These are phyloP conservation scores for Fusarium odoratissimum DNA, from an alignment of 2,329 filamentous ascomycete genomes.

Conservation along the genomic window DNA sequence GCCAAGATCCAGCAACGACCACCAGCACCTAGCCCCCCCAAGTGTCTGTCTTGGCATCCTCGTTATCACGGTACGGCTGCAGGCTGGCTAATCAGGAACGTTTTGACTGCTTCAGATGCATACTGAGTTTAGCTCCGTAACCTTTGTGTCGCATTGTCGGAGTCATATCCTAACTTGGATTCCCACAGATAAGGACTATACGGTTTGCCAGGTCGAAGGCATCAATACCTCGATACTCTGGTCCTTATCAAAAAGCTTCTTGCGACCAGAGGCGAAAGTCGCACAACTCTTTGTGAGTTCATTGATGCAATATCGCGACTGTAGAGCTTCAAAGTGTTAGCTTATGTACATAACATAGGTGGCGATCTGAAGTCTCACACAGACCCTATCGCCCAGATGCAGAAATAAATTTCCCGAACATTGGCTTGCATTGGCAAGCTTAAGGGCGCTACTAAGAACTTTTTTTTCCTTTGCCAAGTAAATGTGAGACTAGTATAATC, in stretches of 20 bases:
- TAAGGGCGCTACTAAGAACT: neutral
- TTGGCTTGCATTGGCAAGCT: constrained; percentile 15
- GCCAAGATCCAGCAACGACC: constrained; percentile 21
- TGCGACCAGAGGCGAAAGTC: neutral
- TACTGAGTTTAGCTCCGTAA: constrained; percentile 18
- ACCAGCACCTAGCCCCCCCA: neutral
- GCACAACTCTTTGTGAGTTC: neutral
- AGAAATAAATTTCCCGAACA: constrained; percentile 17
- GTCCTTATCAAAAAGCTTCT: neutral
- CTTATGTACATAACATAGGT: neutral
- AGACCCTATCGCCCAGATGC: neutral
- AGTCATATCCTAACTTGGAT: constrained; percentile 26
- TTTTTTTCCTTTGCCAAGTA: constrained; percentile 16
- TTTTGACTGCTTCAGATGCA: constrained; percentile 1
- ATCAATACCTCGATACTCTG: constrained; percentile 1
- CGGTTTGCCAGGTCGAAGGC: constrained; percentile 11
- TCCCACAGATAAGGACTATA: constrained; percentile 23
- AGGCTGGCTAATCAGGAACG: constrained; percentile 20
- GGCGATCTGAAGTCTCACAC: neutral
- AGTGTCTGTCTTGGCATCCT: constrained; percentile 25
- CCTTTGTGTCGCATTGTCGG: constrained; percentile 20
- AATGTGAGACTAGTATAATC: constrained; percentile 6
- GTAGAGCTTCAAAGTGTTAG: neutral
- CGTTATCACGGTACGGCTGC: constrained; percentile 31
- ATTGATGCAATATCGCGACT: neutral